Evolutionary conservation across 306 rosid species (phyloP), one percentile per base, ranked within the genome.

Genomic region (Castanopsis chinensis): DNA sequence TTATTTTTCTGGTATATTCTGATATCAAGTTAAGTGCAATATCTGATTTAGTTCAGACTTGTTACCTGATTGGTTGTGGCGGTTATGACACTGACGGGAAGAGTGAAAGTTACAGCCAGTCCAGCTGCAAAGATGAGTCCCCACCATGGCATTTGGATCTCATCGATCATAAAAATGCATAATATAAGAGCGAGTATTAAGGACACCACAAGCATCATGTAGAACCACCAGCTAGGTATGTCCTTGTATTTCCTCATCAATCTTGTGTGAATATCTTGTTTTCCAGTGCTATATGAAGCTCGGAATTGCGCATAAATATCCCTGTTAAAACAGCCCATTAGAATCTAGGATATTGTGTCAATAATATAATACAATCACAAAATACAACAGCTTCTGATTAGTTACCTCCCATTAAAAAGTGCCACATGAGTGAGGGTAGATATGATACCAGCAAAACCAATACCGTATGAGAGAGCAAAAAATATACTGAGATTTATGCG

Each of bases 111-210:
- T 23, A 78, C 71, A 13, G 87, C 85, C 18, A 86, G 64, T 37
- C 53, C 84, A 2, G 90, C 76, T 3, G 94, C 94, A 69, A 88
- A 89, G 49, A 92, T 55, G 69, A 92, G 94, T 17, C 74, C 94
- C 94, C 97, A 92, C 91, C 92, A 87, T 9, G 92, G 89, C 92
- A 92, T 65, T 86, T 92, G 97, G 15, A 90, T 18, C 72, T 92
- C 59, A 12, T 86, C 80, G 10, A 80, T 85, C 89, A 78, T 76
- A 72, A 87, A 80, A 71, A 78, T 85, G 72, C 86, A 87, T 8
- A 87, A 45, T 1, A 12, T 56, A 23, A 92, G 83, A 41, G 91
- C 82, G 12, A 90, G 79, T 18, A 79, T 0, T 21, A 92, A 45
- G 0, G 97, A 78, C 41, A n/a, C 9, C 57, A 12, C 15, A 71